A percentile compares a stretch with the other conserved stretches of the same genome.
Conservation (phyloP, 805 yeast genomes). For the Saturnispora halmiae region DNA sequence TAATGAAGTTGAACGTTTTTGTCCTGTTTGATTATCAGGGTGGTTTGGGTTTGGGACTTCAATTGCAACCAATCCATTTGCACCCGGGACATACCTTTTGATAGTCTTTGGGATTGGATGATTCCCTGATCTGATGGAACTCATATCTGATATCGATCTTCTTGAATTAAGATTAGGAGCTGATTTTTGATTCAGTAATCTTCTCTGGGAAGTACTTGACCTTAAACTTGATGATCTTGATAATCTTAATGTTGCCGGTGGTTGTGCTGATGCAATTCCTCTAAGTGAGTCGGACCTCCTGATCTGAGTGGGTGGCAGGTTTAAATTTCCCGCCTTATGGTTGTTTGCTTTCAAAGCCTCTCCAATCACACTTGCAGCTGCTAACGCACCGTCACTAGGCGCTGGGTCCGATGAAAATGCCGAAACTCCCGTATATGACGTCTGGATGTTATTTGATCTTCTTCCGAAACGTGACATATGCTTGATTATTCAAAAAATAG, state of each 20-base stretch:
- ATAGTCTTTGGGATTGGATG: conserved; percentile 36
- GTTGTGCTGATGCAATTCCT: conserved; percentile 16
- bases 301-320: conserved; percentile 25
- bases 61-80: conserved; percentile 57
- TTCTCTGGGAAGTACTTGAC: conserved; percentile 7
- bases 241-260: conserved; percentile 5
- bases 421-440: conserved; percentile 16
- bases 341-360: conserved; percentile 34
- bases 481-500: too few relatives aligned
- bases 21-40: conserved; percentile 9
- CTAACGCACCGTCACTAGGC: conserved; percentile 45
- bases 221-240: conserved; percentile 18
- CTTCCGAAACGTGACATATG: background rate
- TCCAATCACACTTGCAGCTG: conserved; percentile 55
- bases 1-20: conserved; percentile 1
- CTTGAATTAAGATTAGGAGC: conserved; percentile 10
- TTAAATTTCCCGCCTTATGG: conserved; percentile 25
- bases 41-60: conserved; percentile 48
- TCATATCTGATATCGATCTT: conserved; percentile 14
- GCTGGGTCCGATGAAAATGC: conserved; percentile 17
- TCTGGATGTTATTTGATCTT: conserved; percentile 9
- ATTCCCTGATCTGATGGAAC: background rate
- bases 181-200: conserved; percentile 12
- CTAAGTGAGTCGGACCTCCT: conserved; percentile 21
- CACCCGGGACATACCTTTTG: conserved; percentile 65